Percentiles rank a stretch among this genome's conserved stretches.
Conservation (phyloP, 2,329 filamentous ascomycete genomes). For the Colletotrichum cereale region DNA sequence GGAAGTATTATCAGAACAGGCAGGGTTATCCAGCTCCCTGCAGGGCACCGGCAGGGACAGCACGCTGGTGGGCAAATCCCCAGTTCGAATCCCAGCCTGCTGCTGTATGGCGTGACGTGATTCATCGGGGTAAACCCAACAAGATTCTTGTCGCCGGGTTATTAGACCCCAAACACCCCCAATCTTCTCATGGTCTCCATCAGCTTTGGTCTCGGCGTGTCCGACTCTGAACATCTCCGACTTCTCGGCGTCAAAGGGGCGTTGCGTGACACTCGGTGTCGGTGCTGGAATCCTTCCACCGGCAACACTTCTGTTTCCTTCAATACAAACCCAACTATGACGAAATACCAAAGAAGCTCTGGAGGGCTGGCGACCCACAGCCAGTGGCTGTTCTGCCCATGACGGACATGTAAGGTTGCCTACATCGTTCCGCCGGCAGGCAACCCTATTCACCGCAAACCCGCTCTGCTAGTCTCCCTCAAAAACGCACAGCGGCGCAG, state of each 20-base stretch:
- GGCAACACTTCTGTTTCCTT: background rate
- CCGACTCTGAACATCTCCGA: background rate
- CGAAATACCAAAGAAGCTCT: background rate
- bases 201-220: background rate
- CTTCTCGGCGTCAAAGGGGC: background rate
- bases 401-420: background rate
- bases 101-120: background rate
- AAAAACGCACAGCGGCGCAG: no score
- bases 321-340: background rate
- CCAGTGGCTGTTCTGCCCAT: background rate
- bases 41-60: background rate
- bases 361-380: background rate
- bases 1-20: no score
- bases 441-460: background rate
- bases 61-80: no score
- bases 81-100: constrained; percentile 4
- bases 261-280: background rate
- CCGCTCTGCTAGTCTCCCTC: background rate
- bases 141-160: background rate
- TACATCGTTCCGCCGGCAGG: background rate
- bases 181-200: background rate
- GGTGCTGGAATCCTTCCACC: background rate
- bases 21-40: background rate
- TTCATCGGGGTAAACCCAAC: background rate
- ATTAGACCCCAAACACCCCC: constrained; percentile 16